Evolutionary conservation across 2,329 filamentous ascomycete genomes (phyloP).

Genomic region (Beauveria scarabaeidicola): DNA sequence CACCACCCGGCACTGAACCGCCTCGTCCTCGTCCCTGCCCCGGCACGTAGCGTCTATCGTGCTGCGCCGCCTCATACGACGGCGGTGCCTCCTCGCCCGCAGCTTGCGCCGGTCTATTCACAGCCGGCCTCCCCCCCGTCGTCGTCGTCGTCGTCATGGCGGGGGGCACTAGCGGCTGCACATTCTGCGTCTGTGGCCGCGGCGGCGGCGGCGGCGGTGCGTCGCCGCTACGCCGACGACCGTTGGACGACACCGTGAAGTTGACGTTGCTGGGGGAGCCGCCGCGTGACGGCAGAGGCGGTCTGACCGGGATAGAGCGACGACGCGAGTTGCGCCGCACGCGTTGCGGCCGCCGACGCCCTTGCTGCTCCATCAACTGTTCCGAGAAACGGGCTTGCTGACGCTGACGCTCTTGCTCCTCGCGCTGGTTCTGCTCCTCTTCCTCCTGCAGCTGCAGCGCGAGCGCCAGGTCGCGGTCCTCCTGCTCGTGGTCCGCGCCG

Average conservation of each 20-base stretch:
- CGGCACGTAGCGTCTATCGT: constrained; percentile 42
- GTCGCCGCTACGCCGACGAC: constrained; percentile 3
- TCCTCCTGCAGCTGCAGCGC: constrained; percentile 92
- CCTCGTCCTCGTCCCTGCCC: constrained; percentile 26
- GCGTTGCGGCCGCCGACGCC: constrained; percentile 22
- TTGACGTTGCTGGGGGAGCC: constrained; percentile 18
- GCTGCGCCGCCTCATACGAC: constrained; percentile 49
- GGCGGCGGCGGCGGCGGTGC: constrained; percentile 9
- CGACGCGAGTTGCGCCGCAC: not conserved
- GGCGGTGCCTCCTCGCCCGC: constrained; percentile 42
- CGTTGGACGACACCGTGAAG: not conserved
- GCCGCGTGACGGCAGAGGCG: constrained; percentile 16
- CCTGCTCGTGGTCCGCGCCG: constrained; percentile 50
- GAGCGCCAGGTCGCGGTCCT: constrained; percentile 81
- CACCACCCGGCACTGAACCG: not conserved
- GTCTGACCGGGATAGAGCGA: constrained; percentile 18
- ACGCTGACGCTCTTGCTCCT: constrained; percentile 52
- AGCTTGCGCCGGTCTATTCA: constrained; percentile 23
- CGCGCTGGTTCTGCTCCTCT: constrained; percentile 72
- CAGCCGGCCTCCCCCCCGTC: not conserved
- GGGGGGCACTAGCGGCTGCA: constrained; percentile 40
- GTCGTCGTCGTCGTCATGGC: not conserved
- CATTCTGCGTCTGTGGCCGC: constrained; percentile 23
- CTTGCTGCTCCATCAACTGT: constrained; percentile 61
- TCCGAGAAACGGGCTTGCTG: constrained; percentile 62